These are phyloP conservation scores for Sideroxylon spinosum DNA, from an alignment of 179 eudicot species.

Conservation along the genomic window DNA sequence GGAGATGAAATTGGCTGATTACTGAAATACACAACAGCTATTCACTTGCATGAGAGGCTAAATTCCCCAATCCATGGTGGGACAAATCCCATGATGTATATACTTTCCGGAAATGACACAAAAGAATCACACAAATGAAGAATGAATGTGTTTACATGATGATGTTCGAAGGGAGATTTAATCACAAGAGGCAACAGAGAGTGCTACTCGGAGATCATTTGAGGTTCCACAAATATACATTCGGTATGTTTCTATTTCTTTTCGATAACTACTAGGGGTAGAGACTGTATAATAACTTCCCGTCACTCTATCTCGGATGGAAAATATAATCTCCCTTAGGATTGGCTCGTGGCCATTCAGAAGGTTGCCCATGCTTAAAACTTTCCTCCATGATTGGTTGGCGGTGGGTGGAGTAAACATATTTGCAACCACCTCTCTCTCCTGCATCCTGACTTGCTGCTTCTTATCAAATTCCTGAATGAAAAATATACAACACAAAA, in stretches of 20 bases:
- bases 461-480: too few relatives aligned
- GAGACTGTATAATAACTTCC: too few relatives aligned
- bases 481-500: too few relatives aligned
- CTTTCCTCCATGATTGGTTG: too few relatives aligned
- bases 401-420: too few relatives aligned
- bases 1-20: background rate
- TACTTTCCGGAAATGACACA: background rate
- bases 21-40: background rate
- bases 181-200: conserved; percentile 82
- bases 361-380: too few relatives aligned
- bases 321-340: too few relatives aligned
- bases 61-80: background rate
- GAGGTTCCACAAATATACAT: too few relatives aligned
- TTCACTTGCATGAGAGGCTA: background rate
- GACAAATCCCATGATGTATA: background rate
- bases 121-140: conserved; percentile 1
- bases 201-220: conserved; percentile 63
- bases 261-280: background rate
- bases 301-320: background rate
- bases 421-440: conserved; percentile 55
- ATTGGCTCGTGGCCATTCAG: too few relatives aligned
- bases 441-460: conserved; percentile 21
- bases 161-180: conserved; percentile 19
- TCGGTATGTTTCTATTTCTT: too few relatives aligned
- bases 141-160: background rate